Conservation (phyloP, 2,329 filamentous ascomycete genomes). For the Paecilomyces formosus region DNA sequence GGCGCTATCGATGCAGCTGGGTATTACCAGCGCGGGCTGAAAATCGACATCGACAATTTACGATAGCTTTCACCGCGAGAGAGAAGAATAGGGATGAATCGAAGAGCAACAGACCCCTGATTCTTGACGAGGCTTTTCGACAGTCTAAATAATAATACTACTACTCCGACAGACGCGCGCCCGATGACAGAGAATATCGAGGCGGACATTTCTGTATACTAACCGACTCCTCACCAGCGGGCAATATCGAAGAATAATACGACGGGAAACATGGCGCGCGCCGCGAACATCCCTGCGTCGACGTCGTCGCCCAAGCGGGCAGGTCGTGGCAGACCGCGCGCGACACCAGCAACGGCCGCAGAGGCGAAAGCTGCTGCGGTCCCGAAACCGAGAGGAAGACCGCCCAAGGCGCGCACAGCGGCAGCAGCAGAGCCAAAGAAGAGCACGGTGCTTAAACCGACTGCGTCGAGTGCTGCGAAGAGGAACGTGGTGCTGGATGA, state of each 20-base stretch:
- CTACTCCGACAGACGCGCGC: no score
- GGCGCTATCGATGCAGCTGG: background rate
- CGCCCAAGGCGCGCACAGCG: conserved; percentile 4
- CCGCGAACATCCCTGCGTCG: conserved; percentile 14
- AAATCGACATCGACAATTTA: background rate
- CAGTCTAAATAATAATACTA: no score
- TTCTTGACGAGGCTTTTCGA: no score
- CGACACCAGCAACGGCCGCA: background rate
- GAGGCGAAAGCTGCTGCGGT: conserved; percentile 6
- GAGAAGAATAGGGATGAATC: background rate
- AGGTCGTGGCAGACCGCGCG: conserved; percentile 12
- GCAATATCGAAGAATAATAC: background rate
- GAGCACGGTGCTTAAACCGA: conserved; percentile 4
- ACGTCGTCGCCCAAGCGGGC: conserved; percentile 12
- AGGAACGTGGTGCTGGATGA: conserved; percentile 1
- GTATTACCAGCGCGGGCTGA: background rate
- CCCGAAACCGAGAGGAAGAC: background rate
- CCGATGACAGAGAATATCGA: background rate
- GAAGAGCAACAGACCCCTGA: background rate
- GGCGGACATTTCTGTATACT: background rate
- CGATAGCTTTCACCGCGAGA: no score
- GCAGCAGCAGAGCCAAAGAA: conserved; percentile 7
- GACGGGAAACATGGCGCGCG: conserved; percentile 14
- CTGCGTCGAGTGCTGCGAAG: conserved; percentile 1
- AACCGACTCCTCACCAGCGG: background rate